phyloP scores from a whole-genome alignment of 345 rosid species.

The Dipteronia sinensis region DNA sequence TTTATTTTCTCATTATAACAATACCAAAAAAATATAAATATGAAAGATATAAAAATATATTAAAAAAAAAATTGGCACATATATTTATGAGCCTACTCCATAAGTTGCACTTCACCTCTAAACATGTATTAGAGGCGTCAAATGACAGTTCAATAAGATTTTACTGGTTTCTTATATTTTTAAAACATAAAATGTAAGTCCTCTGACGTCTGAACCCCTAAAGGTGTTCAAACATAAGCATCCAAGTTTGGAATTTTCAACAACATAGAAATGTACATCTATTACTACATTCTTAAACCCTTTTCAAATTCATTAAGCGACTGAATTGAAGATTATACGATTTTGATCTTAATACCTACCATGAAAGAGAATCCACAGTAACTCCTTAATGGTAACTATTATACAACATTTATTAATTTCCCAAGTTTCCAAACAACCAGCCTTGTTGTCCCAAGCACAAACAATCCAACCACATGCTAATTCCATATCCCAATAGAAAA shows the following conservation, averaged over 20 bases:
- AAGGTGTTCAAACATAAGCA: too few species aligned
- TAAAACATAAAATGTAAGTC: neutral
- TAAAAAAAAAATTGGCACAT: neutral
- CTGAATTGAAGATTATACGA: too few species aligned
- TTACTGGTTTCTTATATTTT: neutral
- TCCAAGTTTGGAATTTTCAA: too few species aligned
- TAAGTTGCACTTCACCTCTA: too few species aligned
- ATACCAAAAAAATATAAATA: too few species aligned
- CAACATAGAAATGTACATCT: neutral
- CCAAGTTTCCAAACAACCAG: neutral
- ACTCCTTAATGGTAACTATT: neutral
- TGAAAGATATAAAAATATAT: too few species aligned
- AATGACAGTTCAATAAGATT: too few species aligned
- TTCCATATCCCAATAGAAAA: too few species aligned
- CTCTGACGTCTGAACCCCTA: neutral
- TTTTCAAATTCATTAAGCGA: neutral
- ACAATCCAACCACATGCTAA: neutral
- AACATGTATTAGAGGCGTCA: neutral
- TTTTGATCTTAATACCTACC: too few species aligned
- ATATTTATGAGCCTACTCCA: slow-evolving; percentile 3
- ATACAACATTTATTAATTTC: too few species aligned
- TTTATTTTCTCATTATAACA: too few species aligned
- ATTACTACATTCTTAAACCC: neutral
- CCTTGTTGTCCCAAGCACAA: neutral
- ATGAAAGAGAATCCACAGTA: neutral